A percentile compares a stretch with the other conserved stretches of the same genome.
Evolutionary conservation across 179 eudicot genomes (phyloP).

Genomic region (Beta macrorhiza): DNA sequence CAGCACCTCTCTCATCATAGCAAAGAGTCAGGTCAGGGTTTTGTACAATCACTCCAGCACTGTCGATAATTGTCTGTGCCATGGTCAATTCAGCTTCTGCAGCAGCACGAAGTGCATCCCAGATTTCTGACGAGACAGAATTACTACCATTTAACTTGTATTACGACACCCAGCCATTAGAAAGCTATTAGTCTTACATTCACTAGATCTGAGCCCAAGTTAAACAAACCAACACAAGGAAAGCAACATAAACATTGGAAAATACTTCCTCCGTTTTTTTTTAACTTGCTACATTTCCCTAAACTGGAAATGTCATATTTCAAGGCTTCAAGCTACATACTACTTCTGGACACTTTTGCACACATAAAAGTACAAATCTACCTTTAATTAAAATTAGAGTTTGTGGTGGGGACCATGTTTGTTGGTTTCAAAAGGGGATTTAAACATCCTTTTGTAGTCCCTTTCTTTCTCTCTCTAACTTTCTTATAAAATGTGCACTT

Average conservation of each 20-base stretch:
- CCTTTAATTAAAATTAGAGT: too few species aligned
- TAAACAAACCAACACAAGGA: not conserved
- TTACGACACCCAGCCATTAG: not conserved
- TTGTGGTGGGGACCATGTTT: too few species aligned
- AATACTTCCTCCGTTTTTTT: too few species aligned
- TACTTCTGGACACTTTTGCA: too few species aligned
- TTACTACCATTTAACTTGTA: not conserved
- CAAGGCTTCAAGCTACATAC: too few species aligned
- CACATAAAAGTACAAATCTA: too few species aligned
- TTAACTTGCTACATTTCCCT: too few species aligned
- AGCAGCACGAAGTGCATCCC: slow-evolving; percentile 95
- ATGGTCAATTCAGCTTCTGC: slow-evolving; percentile 65
- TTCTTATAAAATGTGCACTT: too few species aligned
- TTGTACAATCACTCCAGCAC: slow-evolving; percentile 82
- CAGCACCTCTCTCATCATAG: slow-evolving; percentile 86
- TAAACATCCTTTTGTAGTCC: too few species aligned
- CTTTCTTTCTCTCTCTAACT: too few species aligned
- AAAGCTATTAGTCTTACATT: not conserved
- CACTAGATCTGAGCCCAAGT: not conserved
- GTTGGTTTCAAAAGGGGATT: too few species aligned
- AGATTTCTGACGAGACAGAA: slow-evolving; percentile 56
- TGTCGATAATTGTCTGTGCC: slow-evolving; percentile 71
- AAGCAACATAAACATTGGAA: not conserved
- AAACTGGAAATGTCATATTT: too few species aligned
- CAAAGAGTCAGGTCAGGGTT: slow-evolving; percentile 73